phyloP scores from a whole-genome alignment of 2,329 filamentous ascomycete genomes.

The Colletotrichum orchidophilum region DNA sequence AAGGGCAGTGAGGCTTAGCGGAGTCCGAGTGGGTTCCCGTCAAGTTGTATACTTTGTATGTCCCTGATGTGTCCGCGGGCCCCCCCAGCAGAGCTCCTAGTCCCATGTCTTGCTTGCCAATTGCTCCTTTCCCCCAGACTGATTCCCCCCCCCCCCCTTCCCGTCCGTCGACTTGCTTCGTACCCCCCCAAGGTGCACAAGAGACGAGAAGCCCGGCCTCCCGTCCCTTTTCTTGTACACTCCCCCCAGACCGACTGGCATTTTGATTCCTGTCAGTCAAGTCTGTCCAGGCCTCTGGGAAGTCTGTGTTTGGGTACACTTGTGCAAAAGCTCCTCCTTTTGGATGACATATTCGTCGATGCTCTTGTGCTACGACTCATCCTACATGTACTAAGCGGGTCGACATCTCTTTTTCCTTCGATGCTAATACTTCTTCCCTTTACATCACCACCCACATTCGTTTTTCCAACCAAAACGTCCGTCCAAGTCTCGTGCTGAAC shows the following conservation, averaged over 20 bases:
- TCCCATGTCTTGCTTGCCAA: slow-evolving; percentile 18
- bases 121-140: slow-evolving; percentile 15
- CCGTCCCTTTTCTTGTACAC: slow-evolving; percentile 14
- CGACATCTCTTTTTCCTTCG: slow-evolving; percentile 12
- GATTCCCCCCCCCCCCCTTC: not conserved
- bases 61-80: not conserved
- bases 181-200: not conserved
- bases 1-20: slow-evolving; percentile 32
- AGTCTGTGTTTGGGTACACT: slow-evolving; percentile 11
- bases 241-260: slow-evolving; percentile 4
- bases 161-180: not conserved
- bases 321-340: slow-evolving; percentile 17
- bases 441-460: slow-evolving; percentile 18
- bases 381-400: slow-evolving; percentile 19
- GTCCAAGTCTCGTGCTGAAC: not conserved
- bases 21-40: slow-evolving; percentile 33
- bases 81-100: slow-evolving; percentile 3
- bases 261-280: slow-evolving; percentile 12
- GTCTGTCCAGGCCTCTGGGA: slow-evolving; percentile 9
- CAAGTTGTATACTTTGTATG: slow-evolving; percentile 22
- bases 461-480: slow-evolving; percentile 16
- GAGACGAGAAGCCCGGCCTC: slow-evolving; percentile 7
- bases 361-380: slow-evolving; percentile 2
- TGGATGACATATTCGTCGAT: slow-evolving; percentile 28
- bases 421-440: slow-evolving; percentile 9